Conservation (phyloP, 495 filamentous ascomycete species). For the Daldinia decipiens region DNA sequence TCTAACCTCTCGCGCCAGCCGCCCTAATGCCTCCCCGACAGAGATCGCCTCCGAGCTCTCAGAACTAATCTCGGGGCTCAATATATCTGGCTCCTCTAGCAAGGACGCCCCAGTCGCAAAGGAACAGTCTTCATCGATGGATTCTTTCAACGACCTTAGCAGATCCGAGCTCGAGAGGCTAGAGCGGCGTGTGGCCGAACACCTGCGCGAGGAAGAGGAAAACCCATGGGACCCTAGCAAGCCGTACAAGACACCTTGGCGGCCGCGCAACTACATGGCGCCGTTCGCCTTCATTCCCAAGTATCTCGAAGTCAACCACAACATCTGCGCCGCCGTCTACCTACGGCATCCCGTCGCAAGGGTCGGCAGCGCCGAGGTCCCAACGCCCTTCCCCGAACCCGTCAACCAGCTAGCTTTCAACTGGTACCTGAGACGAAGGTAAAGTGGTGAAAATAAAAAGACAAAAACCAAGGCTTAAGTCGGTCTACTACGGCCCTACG, state of each 20-base stretch:
- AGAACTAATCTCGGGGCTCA: slow-evolving; percentile 38
- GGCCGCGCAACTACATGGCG: slow-evolving; percentile 84
- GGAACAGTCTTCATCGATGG: slow-evolving; percentile 1
- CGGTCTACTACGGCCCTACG: not conserved
- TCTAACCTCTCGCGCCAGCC: slow-evolving; percentile 39
- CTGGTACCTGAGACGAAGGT: slow-evolving; percentile 92
- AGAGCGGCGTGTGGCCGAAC: slow-evolving; percentile 43
- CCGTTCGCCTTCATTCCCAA: slow-evolving; percentile 94
- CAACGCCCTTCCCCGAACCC: slow-evolving; percentile 76
- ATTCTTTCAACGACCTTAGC: slow-evolving; percentile 41
- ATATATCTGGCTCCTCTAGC: slow-evolving; percentile 12
- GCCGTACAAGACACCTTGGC: slow-evolving; percentile 92
- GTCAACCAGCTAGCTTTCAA: slow-evolving; percentile 82
- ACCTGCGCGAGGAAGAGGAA: slow-evolving; percentile 55
- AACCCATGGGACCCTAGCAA: slow-evolving; percentile 81
- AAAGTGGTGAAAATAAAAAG: slow-evolving; percentile 42
- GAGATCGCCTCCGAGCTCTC: slow-evolving; percentile 47
- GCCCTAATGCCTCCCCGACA: slow-evolving; percentile 26
- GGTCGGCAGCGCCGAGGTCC: slow-evolving; percentile 87
- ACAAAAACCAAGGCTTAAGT: not conserved
- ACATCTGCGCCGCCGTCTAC: slow-evolving; percentile 94
- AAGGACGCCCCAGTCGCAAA: slow-evolving; percentile 8
- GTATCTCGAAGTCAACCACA: slow-evolving; percentile 97
- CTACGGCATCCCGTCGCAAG: slow-evolving; percentile 94
- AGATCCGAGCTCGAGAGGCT: slow-evolving; percentile 51